Conservation (phyloP, 2,329 filamentous ascomycete species). For the Beauveria brongniartii region DNA sequence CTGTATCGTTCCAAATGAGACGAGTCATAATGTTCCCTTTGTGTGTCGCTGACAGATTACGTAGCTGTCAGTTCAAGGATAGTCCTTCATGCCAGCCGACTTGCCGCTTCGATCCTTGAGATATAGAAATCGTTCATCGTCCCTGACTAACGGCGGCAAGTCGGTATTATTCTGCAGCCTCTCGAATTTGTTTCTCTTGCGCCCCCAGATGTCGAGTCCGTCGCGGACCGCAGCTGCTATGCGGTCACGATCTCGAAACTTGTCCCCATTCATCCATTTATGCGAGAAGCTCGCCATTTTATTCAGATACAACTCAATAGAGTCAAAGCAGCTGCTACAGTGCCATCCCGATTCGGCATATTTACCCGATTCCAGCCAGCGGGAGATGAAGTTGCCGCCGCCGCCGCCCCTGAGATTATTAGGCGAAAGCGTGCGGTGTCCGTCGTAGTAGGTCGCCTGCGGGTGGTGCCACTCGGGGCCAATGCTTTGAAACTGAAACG, state of each 20-base stretch:
- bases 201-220: too few species aligned
- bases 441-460: conserved; percentile 47
- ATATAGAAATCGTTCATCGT: too few species aligned
- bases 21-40: too few species aligned
- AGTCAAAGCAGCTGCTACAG: conserved; percentile 54
- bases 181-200: too few species aligned
- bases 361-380: conserved; percentile 19
- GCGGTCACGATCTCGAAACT: background rate
- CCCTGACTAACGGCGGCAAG: too few species aligned
- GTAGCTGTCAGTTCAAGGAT: too few species aligned
- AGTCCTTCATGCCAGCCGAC: too few species aligned
- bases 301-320: conserved; percentile 43
- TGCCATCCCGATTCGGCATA: conserved; percentile 49
- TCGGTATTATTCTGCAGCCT: too few species aligned
- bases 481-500: conserved; percentile 41
- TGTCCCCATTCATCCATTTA: conserved; percentile 7
- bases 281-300: conserved; percentile 52
- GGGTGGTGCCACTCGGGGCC: conserved; percentile 45
- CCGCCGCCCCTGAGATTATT: conserved; percentile 27
- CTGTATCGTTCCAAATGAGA: too few species aligned
- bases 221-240: too few species aligned
- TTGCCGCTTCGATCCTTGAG: too few species aligned
- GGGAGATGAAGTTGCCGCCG: background rate
- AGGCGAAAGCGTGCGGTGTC: conserved; percentile 20
- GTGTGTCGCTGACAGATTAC: too few species aligned